These are phyloP conservation scores for Ceratorhiza oryzae-sativae DNA, from an alignment of 1,284 basidiomycete genomes.

Conservation along the genomic window DNA sequence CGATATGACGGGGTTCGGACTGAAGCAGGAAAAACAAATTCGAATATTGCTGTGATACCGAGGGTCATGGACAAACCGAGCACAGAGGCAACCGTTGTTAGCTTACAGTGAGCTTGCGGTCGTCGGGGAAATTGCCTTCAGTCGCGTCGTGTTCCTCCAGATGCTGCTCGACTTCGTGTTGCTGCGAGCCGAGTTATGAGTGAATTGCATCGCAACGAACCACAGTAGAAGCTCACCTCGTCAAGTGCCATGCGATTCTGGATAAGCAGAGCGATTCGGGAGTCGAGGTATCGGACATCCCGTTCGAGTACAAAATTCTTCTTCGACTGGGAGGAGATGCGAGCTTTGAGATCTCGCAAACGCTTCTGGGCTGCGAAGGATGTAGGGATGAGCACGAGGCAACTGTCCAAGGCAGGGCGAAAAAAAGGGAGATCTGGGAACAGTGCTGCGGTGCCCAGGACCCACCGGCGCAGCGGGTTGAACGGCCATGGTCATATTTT, in stretches of 20 bases:
- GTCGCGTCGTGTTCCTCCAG: conserved; percentile 93
- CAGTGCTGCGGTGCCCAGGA: neutral
- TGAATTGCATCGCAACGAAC: neutral
- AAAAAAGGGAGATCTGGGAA: neutral
- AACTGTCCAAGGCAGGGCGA: neutral
- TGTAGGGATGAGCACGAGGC: neutral
- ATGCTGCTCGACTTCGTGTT: conserved; percentile 92
- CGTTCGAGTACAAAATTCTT: conserved; percentile 99
- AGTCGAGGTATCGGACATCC: conserved; percentile 98
- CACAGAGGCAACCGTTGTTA: conserved; percentile 38
- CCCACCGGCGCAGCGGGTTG: neutral
- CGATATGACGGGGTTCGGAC: conserved; percentile 96
- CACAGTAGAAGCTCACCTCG: conserved; percentile 50
- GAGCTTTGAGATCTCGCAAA: conserved; percentile 92
- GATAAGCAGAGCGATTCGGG: conserved; percentile 95
- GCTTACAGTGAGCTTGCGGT: conserved; percentile 73
- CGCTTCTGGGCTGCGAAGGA: conserved; percentile 84
- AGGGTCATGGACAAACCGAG: neutral
- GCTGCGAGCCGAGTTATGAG: conserved; percentile 58
- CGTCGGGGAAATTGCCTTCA: conserved; percentile 90
- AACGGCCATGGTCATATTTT: neutral
- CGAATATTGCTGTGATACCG: conserved; percentile 83
- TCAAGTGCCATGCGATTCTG: conserved; percentile 98
- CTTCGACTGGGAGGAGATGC: conserved; percentile 98
- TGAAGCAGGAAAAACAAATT: conserved; percentile 99